Conservation (phyloP, 139 green algal species). For the Chlamydomonas eustigma region DNA sequence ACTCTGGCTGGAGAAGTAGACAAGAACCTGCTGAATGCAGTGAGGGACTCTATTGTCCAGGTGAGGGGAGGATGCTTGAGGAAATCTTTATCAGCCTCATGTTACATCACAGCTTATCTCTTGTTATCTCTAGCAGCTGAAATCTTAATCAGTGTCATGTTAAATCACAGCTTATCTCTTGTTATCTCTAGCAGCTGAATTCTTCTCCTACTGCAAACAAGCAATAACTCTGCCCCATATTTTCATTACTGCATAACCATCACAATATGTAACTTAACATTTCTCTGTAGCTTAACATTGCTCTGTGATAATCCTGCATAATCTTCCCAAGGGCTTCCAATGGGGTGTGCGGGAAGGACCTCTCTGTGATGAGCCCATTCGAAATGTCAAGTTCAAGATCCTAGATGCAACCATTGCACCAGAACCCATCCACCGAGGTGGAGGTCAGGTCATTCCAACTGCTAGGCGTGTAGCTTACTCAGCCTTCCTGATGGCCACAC, state of each 20-base stretch:
- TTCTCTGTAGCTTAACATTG: too few species aligned
- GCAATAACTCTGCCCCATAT: too few species aligned
- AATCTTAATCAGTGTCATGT: too few species aligned
- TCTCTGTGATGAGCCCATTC: conserved; percentile 96
- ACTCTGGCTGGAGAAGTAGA: conserved; percentile 88
- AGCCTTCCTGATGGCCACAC: conserved; percentile 95
- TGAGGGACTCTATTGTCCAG: conserved; percentile 53
- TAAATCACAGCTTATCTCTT: too few species aligned
- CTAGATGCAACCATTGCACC: conserved; percentile 59
- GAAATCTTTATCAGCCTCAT: not conserved
- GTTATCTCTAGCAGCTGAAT: too few species aligned
- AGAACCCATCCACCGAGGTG: conserved; percentile 77
- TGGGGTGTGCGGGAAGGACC: conserved; percentile 95
- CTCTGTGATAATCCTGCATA: too few species aligned
- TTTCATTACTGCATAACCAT: too few species aligned
- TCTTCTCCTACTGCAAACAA: too few species aligned
- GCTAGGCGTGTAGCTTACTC: conserved; percentile 86
- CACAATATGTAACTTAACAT: too few species aligned
- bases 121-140: too few species aligned
- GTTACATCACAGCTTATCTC: too few species aligned
- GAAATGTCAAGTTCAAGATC: conserved; percentile 95
- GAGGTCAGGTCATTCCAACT: conserved; percentile 94
- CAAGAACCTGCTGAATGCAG: conserved; percentile 80
- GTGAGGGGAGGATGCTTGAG: conserved; percentile 1
- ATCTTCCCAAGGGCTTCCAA: conserved; percentile 97